These are phyloP conservation scores for Suillus fuscotomentosus DNA, from an alignment of 768 basidiomycete genomes.

Conservation along the genomic window DNA sequence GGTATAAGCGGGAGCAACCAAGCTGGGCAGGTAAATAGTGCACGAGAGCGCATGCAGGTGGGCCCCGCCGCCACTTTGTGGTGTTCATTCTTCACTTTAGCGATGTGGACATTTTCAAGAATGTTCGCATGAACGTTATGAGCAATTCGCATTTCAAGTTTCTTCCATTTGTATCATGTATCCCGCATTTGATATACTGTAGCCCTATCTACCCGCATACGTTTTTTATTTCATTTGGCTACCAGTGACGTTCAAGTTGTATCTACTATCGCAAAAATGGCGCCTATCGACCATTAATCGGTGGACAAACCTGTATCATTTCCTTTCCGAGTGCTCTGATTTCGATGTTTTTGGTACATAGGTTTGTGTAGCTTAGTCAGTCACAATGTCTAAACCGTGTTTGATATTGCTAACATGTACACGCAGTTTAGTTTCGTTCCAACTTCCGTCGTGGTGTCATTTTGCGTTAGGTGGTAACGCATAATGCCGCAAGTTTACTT, in stretches of 20 bases:
- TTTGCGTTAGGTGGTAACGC: not conserved
- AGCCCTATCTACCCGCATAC: not conserved
- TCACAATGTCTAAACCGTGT: too few species aligned
- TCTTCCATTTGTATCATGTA: not conserved
- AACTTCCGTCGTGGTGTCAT: not conserved
- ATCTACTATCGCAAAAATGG: not conserved
- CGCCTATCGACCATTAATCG: not conserved
- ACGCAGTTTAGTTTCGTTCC: not conserved
- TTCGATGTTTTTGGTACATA: not conserved
- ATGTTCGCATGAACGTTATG: slow-evolving; percentile 9
- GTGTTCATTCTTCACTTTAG: slow-evolving; percentile 13
- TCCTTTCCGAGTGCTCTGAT: not conserved
- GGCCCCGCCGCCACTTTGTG: slow-evolving; percentile 14
- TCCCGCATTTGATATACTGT: not conserved
- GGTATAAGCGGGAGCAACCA: not conserved
- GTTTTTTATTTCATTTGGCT: not conserved
- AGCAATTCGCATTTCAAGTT: not conserved
- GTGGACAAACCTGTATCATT: not conserved
- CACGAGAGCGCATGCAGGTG: slow-evolving; percentile 9
- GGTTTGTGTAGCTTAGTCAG: not conserved
- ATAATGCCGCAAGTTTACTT: not conserved
- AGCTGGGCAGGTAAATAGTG: slow-evolving; percentile 15
- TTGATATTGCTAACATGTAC: too few species aligned
- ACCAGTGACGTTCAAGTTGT: not conserved
- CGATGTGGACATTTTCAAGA: slow-evolving; percentile 21